Evolutionary conservation across 2,329 filamentous ascomycete species (phyloP), one percentile per base, ranked within the genome.

Genomic region (Cladosporium austrohemisphaericum): DNA sequence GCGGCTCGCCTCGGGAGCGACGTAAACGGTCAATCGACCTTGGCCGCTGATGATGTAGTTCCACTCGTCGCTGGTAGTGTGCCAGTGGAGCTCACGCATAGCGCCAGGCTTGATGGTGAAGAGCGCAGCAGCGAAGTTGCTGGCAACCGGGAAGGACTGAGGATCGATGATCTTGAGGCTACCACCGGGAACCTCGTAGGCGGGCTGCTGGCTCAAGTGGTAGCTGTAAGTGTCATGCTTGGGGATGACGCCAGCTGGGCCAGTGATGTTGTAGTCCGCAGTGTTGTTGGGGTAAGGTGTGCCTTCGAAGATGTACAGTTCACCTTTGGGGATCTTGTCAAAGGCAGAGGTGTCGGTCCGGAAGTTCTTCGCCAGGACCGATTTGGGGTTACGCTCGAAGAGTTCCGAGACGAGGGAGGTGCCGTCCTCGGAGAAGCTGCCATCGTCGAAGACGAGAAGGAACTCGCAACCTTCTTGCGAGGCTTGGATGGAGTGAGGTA

Each of bases 21-120:
- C 57, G 65, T 76, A 83, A 20, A 81, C 70, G 1, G 78, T 82
- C 29, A 81, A 70, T 8, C 80, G 74, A 0, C 73, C 80, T 9
- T 72, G 72, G 0, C 80, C 80, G 47, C 72, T 62, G 6, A 83
- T 65, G 67, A 83, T 81, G 64, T 77, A 83, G 43, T 73, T 73
- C 80, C 80, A 83, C 63, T 83, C 80, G 60, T 83, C 79, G 7
- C 71, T 75, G 1, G 71, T 73, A 1, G 77, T 76, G 65, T 84
- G 80, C 80, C 80, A 84, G 67, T 84, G 80, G 35, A 84, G 67
- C 60, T 84, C 80, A 18, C 81, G 75, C 77, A 84, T 79, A 1
- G 79, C 80, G n/a, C 80, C 80, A 0, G 80, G 79, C 56, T 80
- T 69, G 25, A 83, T 68, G 2, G 75, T 78, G 8, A 83, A 76